Evolutionary conservation across 2,329 filamentous ascomycete genomes (phyloP).

Genomic region (Cladosporium oxysporum): DNA sequence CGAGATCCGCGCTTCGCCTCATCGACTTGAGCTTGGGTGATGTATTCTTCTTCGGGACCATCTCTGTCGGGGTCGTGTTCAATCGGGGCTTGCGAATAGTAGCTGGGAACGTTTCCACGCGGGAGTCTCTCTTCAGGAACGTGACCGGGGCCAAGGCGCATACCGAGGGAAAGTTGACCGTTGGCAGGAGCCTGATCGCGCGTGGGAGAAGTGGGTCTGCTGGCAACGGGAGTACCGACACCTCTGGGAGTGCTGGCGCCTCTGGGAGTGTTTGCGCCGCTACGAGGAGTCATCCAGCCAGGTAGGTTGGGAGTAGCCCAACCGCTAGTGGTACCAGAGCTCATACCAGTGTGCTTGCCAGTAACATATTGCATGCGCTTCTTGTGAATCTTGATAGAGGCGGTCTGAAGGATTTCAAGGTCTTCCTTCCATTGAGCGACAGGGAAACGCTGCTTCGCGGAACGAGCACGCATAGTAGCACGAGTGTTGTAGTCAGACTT

Average conservation of each 20-base stretch:
- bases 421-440: constrained; percentile 68
- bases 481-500: constrained; percentile 58
- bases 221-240: constrained; percentile 38
- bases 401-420: constrained; percentile 62
- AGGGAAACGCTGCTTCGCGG: constrained; percentile 66
- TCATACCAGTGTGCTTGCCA: constrained; percentile 17
- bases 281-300: constrained; percentile 43
- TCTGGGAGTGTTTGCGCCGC: constrained; percentile 46
- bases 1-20: constrained; percentile 36
- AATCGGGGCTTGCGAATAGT: constrained; percentile 14
- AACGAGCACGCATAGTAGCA: constrained; percentile 64
- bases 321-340: constrained; percentile 31
- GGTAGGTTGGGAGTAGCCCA: constrained; percentile 38
- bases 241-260: constrained; percentile 44
- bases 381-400: constrained; percentile 59
- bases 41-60: constrained; percentile 34
- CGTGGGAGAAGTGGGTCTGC: constrained; percentile 35
- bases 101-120: constrained; percentile 18
- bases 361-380: constrained; percentile 40
- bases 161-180: constrained; percentile 33
- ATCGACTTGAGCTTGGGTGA: constrained; percentile 35
- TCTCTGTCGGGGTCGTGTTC: not conserved
- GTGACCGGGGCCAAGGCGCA: constrained; percentile 36
- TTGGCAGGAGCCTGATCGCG: constrained; percentile 30
- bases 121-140: not conserved